Evolutionary conservation across 331 rosid genomes (phyloP).

Genomic region (Rhamnella rubrinervis): DNA sequence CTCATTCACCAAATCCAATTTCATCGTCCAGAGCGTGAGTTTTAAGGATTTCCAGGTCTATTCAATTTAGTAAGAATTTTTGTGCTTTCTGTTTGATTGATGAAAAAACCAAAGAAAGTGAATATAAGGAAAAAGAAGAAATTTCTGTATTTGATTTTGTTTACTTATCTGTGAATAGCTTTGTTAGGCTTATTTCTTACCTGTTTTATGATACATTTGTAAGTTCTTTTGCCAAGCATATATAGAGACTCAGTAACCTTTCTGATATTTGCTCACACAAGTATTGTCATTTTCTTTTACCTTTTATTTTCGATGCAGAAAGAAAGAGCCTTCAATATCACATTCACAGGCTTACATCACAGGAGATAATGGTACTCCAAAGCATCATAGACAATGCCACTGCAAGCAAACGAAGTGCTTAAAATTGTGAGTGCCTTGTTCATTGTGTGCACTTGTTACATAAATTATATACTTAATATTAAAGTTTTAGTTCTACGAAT

Average conservation of each 20-base stretch:
- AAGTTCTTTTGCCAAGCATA: too few relatives aligned
- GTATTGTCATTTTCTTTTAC: background rate
- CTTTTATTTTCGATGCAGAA: background rate
- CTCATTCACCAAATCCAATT: background rate
- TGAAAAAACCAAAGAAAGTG: background rate
- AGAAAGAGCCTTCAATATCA: background rate
- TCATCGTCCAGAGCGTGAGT: conserved; percentile 8
- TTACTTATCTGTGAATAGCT: too few relatives aligned
- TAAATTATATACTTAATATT: background rate
- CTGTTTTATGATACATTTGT: too few relatives aligned
- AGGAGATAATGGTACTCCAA: background rate
- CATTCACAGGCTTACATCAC: background rate
- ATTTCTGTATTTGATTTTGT: too few relatives aligned
- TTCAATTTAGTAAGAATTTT: too few relatives aligned
- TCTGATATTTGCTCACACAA: background rate
- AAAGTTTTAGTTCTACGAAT: background rate
- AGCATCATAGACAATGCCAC: conserved; percentile 7
- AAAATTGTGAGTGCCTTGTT: conserved; percentile 10
- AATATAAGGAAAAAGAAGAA: too few relatives aligned
- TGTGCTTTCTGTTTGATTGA: background rate
- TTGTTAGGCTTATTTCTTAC: too few relatives aligned
- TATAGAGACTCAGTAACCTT: background rate
- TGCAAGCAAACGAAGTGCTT: conserved; percentile 19
- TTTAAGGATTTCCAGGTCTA: background rate
- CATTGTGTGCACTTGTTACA: background rate